These are phyloP conservation scores for Fusarium tuaranense DNA, from an alignment of 2,329 filamentous ascomycete genomes.

Conservation along the genomic window DNA sequence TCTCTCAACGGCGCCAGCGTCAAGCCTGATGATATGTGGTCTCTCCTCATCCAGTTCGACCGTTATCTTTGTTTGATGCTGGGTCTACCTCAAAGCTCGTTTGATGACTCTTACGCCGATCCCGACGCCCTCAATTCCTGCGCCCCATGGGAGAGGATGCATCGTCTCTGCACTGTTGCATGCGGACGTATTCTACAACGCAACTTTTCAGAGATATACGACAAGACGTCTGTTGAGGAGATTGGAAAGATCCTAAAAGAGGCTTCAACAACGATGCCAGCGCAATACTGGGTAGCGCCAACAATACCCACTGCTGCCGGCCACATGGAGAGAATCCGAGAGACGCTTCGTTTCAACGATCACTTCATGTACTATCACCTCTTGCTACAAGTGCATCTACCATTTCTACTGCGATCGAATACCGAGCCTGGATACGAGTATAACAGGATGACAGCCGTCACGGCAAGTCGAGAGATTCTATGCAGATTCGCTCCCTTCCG, in stretches of 20 bases:
- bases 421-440: conserved; percentile 55
- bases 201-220: conserved; percentile 47
- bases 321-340: conserved; percentile 36
- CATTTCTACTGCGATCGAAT: conserved; percentile 60
- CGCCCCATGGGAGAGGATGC: conserved; percentile 56
- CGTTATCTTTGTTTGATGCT: conserved; percentile 61
- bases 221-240: conserved; percentile 50
- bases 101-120: conserved; percentile 52
- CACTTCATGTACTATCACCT: conserved; percentile 65
- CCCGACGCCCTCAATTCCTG: conserved; percentile 46
- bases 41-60: conserved; percentile 57
- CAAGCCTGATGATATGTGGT: conserved; percentile 57
- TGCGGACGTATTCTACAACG: conserved; percentile 60
- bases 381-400: conserved; percentile 64
- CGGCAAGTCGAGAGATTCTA: conserved; percentile 63
- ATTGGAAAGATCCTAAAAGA: conserved; percentile 61
- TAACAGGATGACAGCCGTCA: conserved; percentile 57
- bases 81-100: conserved; percentile 56
- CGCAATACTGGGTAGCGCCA: conserved; percentile 61
- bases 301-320: conserved; percentile 26
- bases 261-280: conserved; percentile 54
- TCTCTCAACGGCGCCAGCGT: conserved; percentile 30
- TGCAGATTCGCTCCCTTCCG: conserved; percentile 59
- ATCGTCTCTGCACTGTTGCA: conserved; percentile 56
- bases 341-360: conserved; percentile 52